phyloP scores from a whole-genome alignment of 306 rosid genomes.

The Quercus alba region DNA sequence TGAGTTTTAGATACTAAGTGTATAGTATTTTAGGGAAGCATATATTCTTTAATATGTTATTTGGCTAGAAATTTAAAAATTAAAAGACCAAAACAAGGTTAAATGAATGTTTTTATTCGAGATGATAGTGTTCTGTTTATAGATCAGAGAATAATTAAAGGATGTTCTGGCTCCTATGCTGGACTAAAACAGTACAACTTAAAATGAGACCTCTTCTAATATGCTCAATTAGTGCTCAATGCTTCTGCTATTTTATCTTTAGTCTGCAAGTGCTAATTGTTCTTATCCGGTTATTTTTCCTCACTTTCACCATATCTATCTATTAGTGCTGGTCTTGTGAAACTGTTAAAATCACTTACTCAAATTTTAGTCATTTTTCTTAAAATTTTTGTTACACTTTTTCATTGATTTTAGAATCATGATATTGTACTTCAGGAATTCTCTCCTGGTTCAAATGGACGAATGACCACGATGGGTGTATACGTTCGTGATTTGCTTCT shows the following conservation, averaged over 20 bases:
- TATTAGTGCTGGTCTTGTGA: not conserved
- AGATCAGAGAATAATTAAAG: not conserved
- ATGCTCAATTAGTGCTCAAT: no score
- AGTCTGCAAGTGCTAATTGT: not conserved
- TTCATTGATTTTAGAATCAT: conserved; percentile 14
- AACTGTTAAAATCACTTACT: not conserved
- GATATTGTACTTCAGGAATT: conserved; percentile 66
- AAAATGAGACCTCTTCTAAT: not conserved
- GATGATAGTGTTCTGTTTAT: not conserved
- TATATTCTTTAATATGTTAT: not conserved
- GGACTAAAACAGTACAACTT: not conserved
- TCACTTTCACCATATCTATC: not conserved
- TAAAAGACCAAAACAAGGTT: not conserved
- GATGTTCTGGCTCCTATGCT: not conserved
- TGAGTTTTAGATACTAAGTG: not conserved
- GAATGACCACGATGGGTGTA: conserved; percentile 92
- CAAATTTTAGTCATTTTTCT: not conserved
- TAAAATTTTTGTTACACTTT: not conserved
- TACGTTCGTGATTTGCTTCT: conserved; percentile 95
- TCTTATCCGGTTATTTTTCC: no score
- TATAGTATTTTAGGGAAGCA: not conserved
- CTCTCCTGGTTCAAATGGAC: conserved; percentile 96
- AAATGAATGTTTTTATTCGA: not conserved
- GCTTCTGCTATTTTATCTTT: not conserved
- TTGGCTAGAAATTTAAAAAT: not conserved